Base-by-base conservation (phyloP, 345 rosid species). In the Tarenaya hassleriana region DNA sequence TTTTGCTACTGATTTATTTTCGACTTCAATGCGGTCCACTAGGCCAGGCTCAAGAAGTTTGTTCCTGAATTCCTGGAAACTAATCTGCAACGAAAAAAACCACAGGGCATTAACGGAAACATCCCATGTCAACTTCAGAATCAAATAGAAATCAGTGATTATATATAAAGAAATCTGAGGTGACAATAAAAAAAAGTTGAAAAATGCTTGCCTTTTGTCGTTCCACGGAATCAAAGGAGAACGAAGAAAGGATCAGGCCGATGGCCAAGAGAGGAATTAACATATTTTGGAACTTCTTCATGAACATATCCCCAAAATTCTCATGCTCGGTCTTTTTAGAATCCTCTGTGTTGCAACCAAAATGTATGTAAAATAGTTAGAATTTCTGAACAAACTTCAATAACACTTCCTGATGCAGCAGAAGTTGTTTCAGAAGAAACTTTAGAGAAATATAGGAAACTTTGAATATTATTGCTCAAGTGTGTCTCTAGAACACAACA, bases 21-120 rank as follows among this genome's bases (percentile, higher is more conserved):
- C 76, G 50, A 92, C 86, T 61, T 85, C 91, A 18, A 92, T 78
- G 70, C 64, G 95, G 77, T 92, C 97, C 52, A 92, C 98, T 62
- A 88, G 39, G 61, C 95, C 97, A 20, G 86, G 94, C 68, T 88
- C 94, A n/a, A 92, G 86, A 42, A 88, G 82, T 80, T 83, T 83
- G 76, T 88, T 88, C 51, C 81, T 85, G 77, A 88, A 88, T 74
- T 88, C 98, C 58, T 92, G 98, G 77, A 92, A 92, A 53, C 95
- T 88, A 65, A 92, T 85, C 98, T 92, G 88, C 42, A 60, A 63
- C 16, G 33, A 16, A 1, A 46, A 1, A 39, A 27, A 57, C 9
- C 31, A 41, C 16, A 2, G 35, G 32, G 21, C 41, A 42, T 64
- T 56, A 65, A 38, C 12, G 20, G 21, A 21, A 10, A 9, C 13